Conservation (phyloP, 2,329 filamentous ascomycete species). For the Pyricularia sp. region DNA sequence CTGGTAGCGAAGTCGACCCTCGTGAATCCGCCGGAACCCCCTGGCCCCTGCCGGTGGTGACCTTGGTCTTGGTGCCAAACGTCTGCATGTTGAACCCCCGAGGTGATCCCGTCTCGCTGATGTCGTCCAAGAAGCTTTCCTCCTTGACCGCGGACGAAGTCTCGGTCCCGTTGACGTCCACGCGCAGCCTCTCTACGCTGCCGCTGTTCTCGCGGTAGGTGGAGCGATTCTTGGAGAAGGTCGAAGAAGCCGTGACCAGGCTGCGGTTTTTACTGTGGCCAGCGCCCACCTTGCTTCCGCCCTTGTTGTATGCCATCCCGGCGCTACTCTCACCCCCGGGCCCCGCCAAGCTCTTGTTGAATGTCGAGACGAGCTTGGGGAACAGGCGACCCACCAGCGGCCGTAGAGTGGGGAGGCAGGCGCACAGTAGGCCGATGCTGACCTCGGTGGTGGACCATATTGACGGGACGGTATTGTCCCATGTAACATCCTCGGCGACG, state of each 20-base stretch:
- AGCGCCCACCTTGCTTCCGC: not conserved
- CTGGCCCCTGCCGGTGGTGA: not conserved
- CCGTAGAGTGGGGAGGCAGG: constrained; percentile 26
- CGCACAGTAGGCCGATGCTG: constrained; percentile 24
- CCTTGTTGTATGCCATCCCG: not conserved
- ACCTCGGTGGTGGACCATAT: constrained; percentile 27
- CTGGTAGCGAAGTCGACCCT: not conserved
- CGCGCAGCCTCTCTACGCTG: not conserved
- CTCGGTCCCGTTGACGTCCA: not conserved
- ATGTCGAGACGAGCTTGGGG: not conserved
- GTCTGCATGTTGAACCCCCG: not conserved
- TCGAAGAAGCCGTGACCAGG: not conserved
- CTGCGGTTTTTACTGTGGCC: not conserved
- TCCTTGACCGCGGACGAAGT: not conserved
- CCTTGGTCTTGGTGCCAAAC: not conserved
- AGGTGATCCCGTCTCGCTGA: not conserved
- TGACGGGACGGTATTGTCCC: constrained; percentile 25
- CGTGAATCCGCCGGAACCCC: not conserved
- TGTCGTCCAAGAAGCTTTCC: not conserved
- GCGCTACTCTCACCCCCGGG: not conserved
- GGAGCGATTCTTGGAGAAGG: not conserved
- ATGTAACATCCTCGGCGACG: constrained; percentile 23
- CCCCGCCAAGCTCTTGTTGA: not conserved
- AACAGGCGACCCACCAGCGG: constrained; percentile 13
- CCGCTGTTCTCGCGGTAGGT: not conserved